Base-by-base conservation (phyloP, 1,284 basidiomycete genomes). In the Microbotryum intermedium region DNA sequence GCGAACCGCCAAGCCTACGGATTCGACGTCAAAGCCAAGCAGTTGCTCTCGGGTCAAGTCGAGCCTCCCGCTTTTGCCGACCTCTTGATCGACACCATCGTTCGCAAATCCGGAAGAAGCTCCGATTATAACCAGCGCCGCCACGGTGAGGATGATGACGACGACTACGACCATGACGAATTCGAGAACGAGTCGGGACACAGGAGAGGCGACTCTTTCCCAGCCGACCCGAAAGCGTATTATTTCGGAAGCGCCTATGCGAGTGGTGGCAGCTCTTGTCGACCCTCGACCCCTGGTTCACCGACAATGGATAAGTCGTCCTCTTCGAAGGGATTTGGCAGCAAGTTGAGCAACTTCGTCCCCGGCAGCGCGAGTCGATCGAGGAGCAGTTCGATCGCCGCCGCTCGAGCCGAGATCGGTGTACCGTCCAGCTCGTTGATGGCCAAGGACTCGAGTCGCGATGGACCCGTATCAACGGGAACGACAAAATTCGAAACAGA, bases 1-100 rank as follows among this genome's bases (percentile, higher is more conserved):
- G 73, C 75, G 21, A 77, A 77, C 57, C 54, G 64, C 3, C 74
- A 73, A 51, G 75, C 73, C 2, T 76, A 76, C 55, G 69, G 73
- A 6, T 80, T 82, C 5, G 80, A 84, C 59, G 86, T 90, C 11
- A 83, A 85, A 0, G 84, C 80, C 1, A 87, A 86, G 73, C 81
- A 85, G 72, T 82, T 97, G 25, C 83, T 97, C 18, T 85, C 83
- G 50, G 92, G 92, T 11, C 74, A 75, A 6, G 77, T 94, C 49
- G 80, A 84, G 21, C 81, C 83, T 3, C 91, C 90, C 0, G 76
- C 81, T 3, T 95, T 89, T 87, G 85, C 90, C 1, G 75, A 79
- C 46, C 73, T 79, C 3, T 80, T 97, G 43, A 84, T 88, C 62
- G 80, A 82, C 59, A 85, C 85, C 2, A 78, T 97, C 25, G 83